These are phyloP conservation scores for Tylopilus felleus DNA, from an alignment of 768 basidiomycete genomes.

Conservation along the genomic window DNA sequence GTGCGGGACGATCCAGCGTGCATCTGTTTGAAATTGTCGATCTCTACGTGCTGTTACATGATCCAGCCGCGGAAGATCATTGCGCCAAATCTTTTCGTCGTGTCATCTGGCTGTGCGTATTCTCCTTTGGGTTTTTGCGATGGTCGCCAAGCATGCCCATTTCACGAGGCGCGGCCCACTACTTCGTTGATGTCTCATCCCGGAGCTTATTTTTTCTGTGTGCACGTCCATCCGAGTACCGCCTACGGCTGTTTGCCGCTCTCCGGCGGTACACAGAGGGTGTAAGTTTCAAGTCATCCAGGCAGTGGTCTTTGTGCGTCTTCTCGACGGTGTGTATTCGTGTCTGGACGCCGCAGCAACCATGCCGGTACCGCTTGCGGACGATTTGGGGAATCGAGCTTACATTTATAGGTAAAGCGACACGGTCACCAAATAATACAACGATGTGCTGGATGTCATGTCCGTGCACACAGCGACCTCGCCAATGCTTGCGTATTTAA, in stretches of 20 bases:
- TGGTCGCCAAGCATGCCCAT: constrained; percentile 12
- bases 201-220: background rate
- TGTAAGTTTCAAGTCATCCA: constrained; percentile 4
- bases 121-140: constrained; percentile 20
- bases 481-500: constrained; percentile 3
- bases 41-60: constrained; percentile 13
- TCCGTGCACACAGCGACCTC: constrained; percentile 20
- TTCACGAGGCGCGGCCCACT: constrained; percentile 21
- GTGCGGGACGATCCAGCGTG: constrained; percentile 6
- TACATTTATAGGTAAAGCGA: constrained; percentile 15
- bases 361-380: constrained; percentile 24
- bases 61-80: background rate
- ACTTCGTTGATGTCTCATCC: constrained; percentile 7
- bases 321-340: background rate
- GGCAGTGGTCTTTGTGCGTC: constrained; percentile 1
- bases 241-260: background rate
- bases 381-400: constrained; percentile 15
- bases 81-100: constrained; percentile 2
- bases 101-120: constrained; percentile 24
- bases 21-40: constrained; percentile 18
- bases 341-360: constrained; percentile 6
- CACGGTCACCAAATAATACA: constrained; percentile 7
- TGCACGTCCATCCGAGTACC: constrained; percentile 1
- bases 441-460: constrained; percentile 24
- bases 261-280: background rate